Evolutionary conservation across 2,329 filamentous ascomycete species (phyloP).

Genomic region (Fusarium bactridioides): DNA sequence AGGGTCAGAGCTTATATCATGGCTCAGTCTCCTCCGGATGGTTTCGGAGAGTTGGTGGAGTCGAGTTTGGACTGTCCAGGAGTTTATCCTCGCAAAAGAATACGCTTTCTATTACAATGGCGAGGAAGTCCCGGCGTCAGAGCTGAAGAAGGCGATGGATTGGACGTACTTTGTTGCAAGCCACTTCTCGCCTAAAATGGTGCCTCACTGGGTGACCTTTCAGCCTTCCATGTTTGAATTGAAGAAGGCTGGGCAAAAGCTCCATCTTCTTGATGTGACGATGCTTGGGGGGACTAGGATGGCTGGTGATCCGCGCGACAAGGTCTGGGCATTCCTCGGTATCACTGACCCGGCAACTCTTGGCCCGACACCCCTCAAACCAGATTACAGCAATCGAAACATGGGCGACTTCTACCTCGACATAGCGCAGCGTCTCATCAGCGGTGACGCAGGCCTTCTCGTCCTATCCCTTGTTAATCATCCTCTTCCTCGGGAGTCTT

Average conservation of each 20-base stretch:
- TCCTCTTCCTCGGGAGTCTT: neutral
- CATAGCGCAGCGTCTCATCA: conserved; percentile 3
- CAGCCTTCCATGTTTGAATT: conserved; percentile 18
- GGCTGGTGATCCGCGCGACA: conserved; percentile 10
- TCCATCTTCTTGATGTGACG: conserved; percentile 1
- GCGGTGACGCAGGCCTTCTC: neutral
- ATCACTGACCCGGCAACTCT: neutral
- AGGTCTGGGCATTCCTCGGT: conserved; percentile 17
- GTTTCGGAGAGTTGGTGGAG: conserved; percentile 26
- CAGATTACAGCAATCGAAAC: conserved; percentile 1
- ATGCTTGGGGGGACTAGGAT: conserved; percentile 13
- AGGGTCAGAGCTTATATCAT: neutral
- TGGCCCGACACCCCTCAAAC: neutral
- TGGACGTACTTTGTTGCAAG: conserved; percentile 17
- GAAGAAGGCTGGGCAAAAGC: neutral
- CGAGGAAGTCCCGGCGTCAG: neutral
- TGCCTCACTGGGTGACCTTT: neutral
- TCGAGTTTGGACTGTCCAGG: conserved; percentile 17
- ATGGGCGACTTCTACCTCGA: conserved; percentile 18
- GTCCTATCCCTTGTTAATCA: conserved; percentile 2
- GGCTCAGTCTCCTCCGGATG: neutral
- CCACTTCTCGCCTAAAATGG: neutral
- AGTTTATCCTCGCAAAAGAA: conserved; percentile 13
- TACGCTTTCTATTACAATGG: conserved; percentile 11
- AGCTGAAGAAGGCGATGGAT: conserved; percentile 13